Base-by-base conservation (phyloP, 345 rosid genomes). In the Cochlearia excelsa region DNA sequence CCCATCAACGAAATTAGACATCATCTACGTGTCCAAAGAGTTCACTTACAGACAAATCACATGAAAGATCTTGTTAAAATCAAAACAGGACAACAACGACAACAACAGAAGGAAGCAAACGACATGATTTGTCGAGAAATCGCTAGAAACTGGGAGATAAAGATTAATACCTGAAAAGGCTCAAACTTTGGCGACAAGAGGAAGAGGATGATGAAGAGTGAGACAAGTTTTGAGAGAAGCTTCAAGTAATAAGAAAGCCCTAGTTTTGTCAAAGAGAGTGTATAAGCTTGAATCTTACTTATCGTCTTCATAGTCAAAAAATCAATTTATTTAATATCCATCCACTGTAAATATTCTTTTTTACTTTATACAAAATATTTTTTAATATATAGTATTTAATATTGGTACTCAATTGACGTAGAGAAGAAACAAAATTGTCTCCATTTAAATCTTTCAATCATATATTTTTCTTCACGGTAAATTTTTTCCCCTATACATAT, bases 221-320 rank as follows among this genome's bases (percentile, higher is more conserved):
- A 67, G 41, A 67, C 42, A 59, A 54, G 66, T 16, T 59, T 51
- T 59, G 51, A 56, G 41, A 56, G 35, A 54, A 58, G 59, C 34
- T 68, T 59, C 4, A 44, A 50, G 53, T 51, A 41, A 30, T 54
- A 10, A 62, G 64, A 49, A 63, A 35, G 23, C 74, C 69, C 69
- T 63, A 63, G 61, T 56, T 62, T 56, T 52, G 74, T 49, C 63
- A 62, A 63, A 5, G 23, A 31, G 37, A 62, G 50, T n/a, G 56
- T 41, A 16, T 46, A 44, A 30, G 30, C 57, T 55, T 56, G 59
- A 55, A 63, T 69, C 63, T 48, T 16, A 16, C 23, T 16, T 16
- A 16, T 16, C 23, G 23, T 16, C 23, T 16, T 16, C 23, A 16
- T 16, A 16, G 23, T 16, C 23, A 16, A 16, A 16, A 16, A 16